These are phyloP conservation scores for Penicillium sumatraense DNA, from an alignment of 2,329 filamentous ascomycete species.

Conservation along the genomic window DNA sequence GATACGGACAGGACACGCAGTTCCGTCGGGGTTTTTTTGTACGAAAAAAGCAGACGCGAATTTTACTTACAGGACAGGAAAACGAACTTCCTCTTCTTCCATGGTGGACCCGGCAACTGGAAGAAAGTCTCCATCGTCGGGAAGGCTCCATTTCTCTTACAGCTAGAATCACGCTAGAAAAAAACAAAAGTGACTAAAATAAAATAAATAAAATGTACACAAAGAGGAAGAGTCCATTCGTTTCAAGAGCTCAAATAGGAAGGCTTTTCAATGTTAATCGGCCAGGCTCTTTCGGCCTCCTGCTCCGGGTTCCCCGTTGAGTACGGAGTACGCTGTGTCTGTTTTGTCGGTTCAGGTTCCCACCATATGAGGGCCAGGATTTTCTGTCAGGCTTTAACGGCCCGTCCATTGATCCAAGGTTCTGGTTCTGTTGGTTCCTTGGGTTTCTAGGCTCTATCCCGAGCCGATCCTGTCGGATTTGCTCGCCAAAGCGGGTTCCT, in stretches of 20 bases:
- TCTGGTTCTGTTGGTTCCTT: slow-evolving; percentile 12
- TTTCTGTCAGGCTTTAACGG: slow-evolving; percentile 9
- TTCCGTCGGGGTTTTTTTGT: slow-evolving; percentile 7
- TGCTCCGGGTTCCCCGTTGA: slow-evolving; percentile 6
- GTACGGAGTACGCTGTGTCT: not conserved
- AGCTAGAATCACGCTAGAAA: slow-evolving; percentile 35
- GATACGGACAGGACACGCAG: slow-evolving; percentile 2
- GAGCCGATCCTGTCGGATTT: slow-evolving; percentile 14
- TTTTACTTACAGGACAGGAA: slow-evolving; percentile 4
- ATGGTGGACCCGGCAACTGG: slow-evolving; percentile 17
- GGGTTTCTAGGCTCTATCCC: not conserved
- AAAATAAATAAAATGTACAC: not conserved
- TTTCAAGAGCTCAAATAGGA: not conserved
- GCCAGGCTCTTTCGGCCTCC: not conserved
- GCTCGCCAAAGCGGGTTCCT: slow-evolving; percentile 24
- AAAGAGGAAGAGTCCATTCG: not conserved
- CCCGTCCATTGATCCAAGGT: slow-evolving; percentile 13
- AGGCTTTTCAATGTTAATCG: not conserved
- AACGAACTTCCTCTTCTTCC: slow-evolving; percentile 28
- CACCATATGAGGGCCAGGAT: not conserved
- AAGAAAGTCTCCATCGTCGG: slow-evolving; percentile 13
- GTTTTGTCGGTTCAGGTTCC: not conserved
- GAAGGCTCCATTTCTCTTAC: slow-evolving; percentile 26
- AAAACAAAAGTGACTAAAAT: slow-evolving; percentile 18
- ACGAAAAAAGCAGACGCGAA: slow-evolving; percentile 5